Conservation (phyloP, 495 filamentous ascomycete genomes). For the Hypoxylon intermedium region DNA sequence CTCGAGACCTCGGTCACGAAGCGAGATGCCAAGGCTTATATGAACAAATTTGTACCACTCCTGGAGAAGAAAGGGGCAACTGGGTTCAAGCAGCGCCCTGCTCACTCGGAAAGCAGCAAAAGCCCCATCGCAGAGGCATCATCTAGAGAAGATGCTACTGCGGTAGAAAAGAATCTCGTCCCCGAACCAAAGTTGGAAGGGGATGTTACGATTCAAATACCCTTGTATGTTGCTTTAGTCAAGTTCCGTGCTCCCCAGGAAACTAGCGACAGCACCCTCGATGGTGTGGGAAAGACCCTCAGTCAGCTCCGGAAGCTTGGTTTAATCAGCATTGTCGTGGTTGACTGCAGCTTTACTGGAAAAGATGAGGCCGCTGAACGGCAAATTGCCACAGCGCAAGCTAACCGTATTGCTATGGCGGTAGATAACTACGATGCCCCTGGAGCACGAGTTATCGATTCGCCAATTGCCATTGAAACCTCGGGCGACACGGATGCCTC, state of each 20-base stretch:
- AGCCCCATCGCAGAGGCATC: not conserved
- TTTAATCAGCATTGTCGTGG: constrained; percentile 78
- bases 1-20: constrained; percentile 85
- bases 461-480: constrained; percentile 56
- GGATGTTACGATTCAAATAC: constrained; percentile 48
- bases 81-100: constrained; percentile 44
- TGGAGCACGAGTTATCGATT: constrained; percentile 72
- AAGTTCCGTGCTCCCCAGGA: constrained; percentile 78
- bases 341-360: constrained; percentile 65
- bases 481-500: constrained; percentile 17
- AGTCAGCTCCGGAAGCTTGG: constrained; percentile 83
- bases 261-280: constrained; percentile 69
- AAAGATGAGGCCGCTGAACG: constrained; percentile 37
- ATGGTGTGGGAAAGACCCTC: constrained; percentile 82
- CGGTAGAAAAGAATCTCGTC: constrained; percentile 23
- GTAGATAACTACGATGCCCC: constrained; percentile 71
- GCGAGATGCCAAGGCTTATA: constrained; percentile 86
- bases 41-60: constrained; percentile 74
- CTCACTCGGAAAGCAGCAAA: constrained; percentile 33
- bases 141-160: constrained; percentile 5
- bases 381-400: constrained; percentile 63
- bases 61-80: constrained; percentile 50
- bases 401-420: constrained; percentile 74
- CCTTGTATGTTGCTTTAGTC: constrained; percentile 82
- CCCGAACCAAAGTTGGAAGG: constrained; percentile 62